A percentile compares a stretch with the other conserved stretches of the same genome.
Evolutionary conservation across 768 basidiomycete species (phyloP).

Genomic region (Agrocybe praecox): DNA sequence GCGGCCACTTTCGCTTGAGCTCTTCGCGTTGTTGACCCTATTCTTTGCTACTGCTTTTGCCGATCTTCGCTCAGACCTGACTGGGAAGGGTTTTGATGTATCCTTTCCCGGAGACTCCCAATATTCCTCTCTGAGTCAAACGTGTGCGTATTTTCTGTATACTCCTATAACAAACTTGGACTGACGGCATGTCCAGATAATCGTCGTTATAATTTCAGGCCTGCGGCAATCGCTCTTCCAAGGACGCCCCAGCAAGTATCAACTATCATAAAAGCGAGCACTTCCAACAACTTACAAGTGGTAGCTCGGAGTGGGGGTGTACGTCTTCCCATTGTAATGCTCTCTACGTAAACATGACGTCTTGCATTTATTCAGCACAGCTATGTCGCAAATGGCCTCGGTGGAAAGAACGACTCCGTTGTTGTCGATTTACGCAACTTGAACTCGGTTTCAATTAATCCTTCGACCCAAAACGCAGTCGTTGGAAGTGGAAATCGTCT

Average conservation of each 20-base stretch:
- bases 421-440: conserved; percentile 42
- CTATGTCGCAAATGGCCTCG: conserved; percentile 43
- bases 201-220: conserved; percentile 22
- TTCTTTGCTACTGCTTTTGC: not conserved
- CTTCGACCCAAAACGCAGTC: conserved; percentile 25
- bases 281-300: conserved; percentile 26
- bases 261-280: conserved; percentile 23
- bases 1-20: not conserved
- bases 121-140: conserved; percentile 15
- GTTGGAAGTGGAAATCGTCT: conserved; percentile 38
- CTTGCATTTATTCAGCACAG: conserved; percentile 32
- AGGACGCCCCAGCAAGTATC: conserved; percentile 25
- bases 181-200: conserved; percentile 20
- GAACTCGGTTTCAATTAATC: conserved; percentile 32
- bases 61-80: conserved; percentile 12
- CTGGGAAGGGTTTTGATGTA: conserved; percentile 18
- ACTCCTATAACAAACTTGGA: not conserved
- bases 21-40: not conserved
- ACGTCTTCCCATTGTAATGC: not conserved
- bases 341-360: not conserved
- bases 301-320: conserved; percentile 40
- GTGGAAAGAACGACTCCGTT: conserved; percentile 37
- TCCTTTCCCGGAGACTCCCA: conserved; percentile 16
- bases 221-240: conserved; percentile 30
- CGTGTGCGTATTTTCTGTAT: conserved; percentile 19